phyloP scores from a whole-genome alignment of 306 rosid species.

The Alnus rubra region DNA sequence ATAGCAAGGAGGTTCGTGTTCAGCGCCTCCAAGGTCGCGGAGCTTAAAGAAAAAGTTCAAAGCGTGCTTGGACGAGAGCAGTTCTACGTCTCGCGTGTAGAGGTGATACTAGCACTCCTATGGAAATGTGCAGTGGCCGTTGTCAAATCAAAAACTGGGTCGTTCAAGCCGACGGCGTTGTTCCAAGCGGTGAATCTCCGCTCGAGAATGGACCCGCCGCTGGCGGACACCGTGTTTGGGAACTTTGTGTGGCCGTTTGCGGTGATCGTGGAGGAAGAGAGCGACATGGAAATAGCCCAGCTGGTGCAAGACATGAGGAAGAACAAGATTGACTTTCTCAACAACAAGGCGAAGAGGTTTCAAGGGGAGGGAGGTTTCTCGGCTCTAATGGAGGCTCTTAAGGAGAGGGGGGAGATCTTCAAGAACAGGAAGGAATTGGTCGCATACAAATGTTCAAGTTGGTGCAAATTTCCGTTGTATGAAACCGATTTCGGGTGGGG shows the following conservation, averaged over 20 bases:
- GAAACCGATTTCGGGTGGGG: constrained; percentile 52
- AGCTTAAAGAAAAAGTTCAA: constrained; percentile 28
- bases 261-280: constrained; percentile 40
- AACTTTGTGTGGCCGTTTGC: constrained; percentile 48
- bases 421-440: background rate
- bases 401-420: constrained; percentile 31
- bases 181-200: constrained; percentile 58
- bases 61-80: background rate
- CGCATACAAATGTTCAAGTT: constrained; percentile 44
- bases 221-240: constrained; percentile 35
- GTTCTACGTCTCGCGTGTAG: constrained; percentile 41
- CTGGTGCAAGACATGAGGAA: constrained; percentile 41
- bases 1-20: constrained; percentile 37
- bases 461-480: constrained; percentile 44
- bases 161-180: constrained; percentile 36
- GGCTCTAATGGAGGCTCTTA: constrained; percentile 39
- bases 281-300: constrained; percentile 29
- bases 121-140: constrained; percentile 40
- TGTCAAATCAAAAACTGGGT: background rate
- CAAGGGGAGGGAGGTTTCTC: constrained; percentile 34
- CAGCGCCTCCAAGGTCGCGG: constrained; percentile 26
- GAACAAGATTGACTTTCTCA: constrained; percentile 27
- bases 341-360: constrained; percentile 26
- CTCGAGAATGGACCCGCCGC: constrained; percentile 33
- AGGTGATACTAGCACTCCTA: constrained; percentile 40